A percentile compares a stretch with the other conserved stretches of the same genome.
phyloP scores from a whole-genome alignment of 371 early-diverging fungal genomes.

The Phascolomyces articulosus region DNA sequence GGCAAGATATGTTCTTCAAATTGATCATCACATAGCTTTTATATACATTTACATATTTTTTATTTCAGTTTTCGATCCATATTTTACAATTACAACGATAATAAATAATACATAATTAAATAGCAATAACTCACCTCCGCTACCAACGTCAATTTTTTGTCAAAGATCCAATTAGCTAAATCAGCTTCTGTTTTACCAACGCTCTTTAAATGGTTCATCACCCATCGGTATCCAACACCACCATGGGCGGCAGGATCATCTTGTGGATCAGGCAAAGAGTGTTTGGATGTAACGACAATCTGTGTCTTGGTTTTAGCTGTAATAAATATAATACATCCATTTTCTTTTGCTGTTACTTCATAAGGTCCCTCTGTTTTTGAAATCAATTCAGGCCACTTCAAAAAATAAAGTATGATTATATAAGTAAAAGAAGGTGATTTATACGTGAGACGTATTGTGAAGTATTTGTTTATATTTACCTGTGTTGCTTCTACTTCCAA shows the following conservation, averaged over 20 bases:
- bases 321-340: constrained; percentile 94
- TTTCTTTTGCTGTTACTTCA: constrained; percentile 93
- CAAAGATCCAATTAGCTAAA: constrained; percentile 72
- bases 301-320: constrained; percentile 61
- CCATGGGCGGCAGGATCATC: constrained; percentile 41
- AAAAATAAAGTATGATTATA: too few species aligned
- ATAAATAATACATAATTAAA: too few species aligned
- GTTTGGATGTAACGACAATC: constrained; percentile 92
- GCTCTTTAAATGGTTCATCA: constrained; percentile 64
- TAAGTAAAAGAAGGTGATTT: too few species aligned
- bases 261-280: constrained; percentile 56
- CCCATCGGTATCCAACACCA: constrained; percentile 80
- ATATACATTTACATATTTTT: background rate
- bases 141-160: constrained; percentile 80
- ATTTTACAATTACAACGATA: too few species aligned
- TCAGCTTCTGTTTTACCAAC: constrained; percentile 63
- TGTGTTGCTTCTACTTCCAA: constrained; percentile 62
- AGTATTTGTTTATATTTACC: constrained; percentile 18
- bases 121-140: constrained; percentile 76
- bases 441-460: too few species aligned
- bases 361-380: constrained; percentile 80
- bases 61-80: too few species aligned
- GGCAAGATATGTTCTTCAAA: constrained; percentile 95
- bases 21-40: constrained; percentile 84
- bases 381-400: constrained; percentile 59